Percentiles rank a stretch among this genome's conserved stretches.
Evolutionary conservation across 176 grass and related monocot genomes (phyloP).

Genomic region (Ananas comosus): DNA sequence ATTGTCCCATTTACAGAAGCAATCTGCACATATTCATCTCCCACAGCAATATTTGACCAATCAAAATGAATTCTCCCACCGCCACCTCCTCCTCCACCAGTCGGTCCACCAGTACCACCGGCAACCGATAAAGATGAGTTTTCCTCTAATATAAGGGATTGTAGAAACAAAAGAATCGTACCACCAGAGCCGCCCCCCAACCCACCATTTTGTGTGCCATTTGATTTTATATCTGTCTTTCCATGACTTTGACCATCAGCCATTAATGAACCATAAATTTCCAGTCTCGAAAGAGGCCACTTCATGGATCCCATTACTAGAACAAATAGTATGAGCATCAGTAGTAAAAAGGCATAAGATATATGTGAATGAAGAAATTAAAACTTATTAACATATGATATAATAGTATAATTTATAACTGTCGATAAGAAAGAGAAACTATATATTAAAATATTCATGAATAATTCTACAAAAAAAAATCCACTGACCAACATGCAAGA

Average conservation of each 20-base stretch:
- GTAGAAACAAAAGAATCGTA: constrained; percentile 88
- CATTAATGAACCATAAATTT: constrained; percentile 57
- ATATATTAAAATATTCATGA: too few species aligned
- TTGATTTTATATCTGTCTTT: constrained; percentile 29
- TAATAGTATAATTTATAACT: neutral
- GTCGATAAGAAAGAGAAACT: too few species aligned
- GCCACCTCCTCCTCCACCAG: constrained; percentile 73
- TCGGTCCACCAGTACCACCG: constrained; percentile 67
- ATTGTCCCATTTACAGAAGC: constrained; percentile 77
- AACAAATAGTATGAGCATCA: neutral
- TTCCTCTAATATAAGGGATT: constrained; percentile 47
- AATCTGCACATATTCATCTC: constrained; percentile 94
- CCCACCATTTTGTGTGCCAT: constrained; percentile 59
- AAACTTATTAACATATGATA: neutral
- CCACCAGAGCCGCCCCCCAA: constrained; percentile 89
- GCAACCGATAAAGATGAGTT: constrained; percentile 75
- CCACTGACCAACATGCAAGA: too few species aligned
- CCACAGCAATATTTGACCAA: constrained; percentile 89
- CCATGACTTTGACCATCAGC: constrained; percentile 66
- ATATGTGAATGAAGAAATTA: neutral
- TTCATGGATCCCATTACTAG: constrained; percentile 94
- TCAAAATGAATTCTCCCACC: constrained; percentile 95
- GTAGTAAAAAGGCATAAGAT: constrained; percentile 7
- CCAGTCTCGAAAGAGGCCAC: constrained; percentile 78
- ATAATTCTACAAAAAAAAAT: neutral